These are phyloP conservation scores for Vitis cinerea DNA, from an alignment of 164 flowering plant genomes.

Conservation along the genomic window DNA sequence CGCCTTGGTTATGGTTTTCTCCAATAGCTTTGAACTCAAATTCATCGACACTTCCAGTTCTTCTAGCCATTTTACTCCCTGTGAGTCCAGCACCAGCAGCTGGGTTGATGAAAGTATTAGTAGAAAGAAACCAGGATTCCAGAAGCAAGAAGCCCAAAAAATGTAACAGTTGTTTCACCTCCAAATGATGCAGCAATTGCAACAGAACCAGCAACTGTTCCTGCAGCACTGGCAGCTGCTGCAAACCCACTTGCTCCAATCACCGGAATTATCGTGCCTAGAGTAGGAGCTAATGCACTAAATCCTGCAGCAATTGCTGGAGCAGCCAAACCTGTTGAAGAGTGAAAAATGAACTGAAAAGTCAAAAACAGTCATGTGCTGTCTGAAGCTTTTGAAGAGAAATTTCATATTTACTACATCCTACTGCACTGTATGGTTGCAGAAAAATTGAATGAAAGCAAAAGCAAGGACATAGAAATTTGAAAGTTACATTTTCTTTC, in stretches of 20 bases:
- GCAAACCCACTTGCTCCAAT: slow-evolving; percentile 99
- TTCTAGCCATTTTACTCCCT: slow-evolving; percentile 94
- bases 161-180: slow-evolving; percentile 41
- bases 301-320: slow-evolving; percentile 99
- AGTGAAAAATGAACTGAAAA: slow-evolving; percentile 8
- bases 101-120: slow-evolving; percentile 24
- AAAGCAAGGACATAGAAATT: too few relatives aligned
- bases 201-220: slow-evolving; percentile 98
- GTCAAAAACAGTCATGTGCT: background rate
- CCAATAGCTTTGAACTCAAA: slow-evolving; percentile 91
- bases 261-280: slow-evolving; percentile 89
- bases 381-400: too few relatives aligned
- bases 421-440: background rate
- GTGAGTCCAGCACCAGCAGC: slow-evolving; percentile 99
- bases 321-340: slow-evolving; percentile 87
- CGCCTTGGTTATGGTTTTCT: slow-evolving; percentile 88
- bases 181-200: slow-evolving; percentile 99
- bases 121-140: background rate
- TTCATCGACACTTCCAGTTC: slow-evolving; percentile 84
- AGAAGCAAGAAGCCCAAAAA: background rate
- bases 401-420: background rate
- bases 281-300: slow-evolving; percentile 94
- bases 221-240: slow-evolving; percentile 96
- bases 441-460: too few relatives aligned
- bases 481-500: too few relatives aligned